Evolutionary conservation across 768 basidiomycete genomes (phyloP).

Genomic region (Crepidotus variabilis): DNA sequence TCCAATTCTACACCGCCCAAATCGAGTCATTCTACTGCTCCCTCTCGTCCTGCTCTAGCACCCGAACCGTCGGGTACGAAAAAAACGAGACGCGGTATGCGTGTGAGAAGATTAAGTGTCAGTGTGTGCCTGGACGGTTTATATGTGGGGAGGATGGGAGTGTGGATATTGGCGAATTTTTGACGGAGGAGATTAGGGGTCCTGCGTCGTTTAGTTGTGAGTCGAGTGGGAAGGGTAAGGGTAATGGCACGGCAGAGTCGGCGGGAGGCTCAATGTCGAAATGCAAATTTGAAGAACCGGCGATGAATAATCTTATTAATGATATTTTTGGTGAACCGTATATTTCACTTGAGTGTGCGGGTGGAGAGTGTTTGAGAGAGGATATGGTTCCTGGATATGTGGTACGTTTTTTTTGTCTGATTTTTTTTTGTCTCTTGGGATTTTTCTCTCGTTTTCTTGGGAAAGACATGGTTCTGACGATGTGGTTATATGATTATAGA

Average conservation of each 20-base stretch:
- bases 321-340: slow-evolving; percentile 90
- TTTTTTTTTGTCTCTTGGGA: background rate
- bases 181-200: slow-evolving; percentile 85
- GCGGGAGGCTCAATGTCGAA: background rate
- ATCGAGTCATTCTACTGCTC: slow-evolving; percentile 96
- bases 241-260: background rate
- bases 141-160: slow-evolving; percentile 95
- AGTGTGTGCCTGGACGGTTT: slow-evolving; percentile 91
- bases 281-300: slow-evolving; percentile 92
- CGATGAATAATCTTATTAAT: slow-evolving; percentile 94
- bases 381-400: slow-evolving; percentile 72
- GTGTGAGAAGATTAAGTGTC: slow-evolving; percentile 84
- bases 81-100: slow-evolving; percentile 69
- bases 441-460: background rate
- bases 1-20: slow-evolving; percentile 98
- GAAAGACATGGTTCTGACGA: no score
- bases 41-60: slow-evolving; percentile 64
- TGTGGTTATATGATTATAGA: slow-evolving; percentile 30
- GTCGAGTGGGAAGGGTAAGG: slow-evolving; percentile 15
- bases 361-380: slow-evolving; percentile 85
- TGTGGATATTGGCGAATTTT: slow-evolving; percentile 95
- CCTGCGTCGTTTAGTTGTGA: slow-evolving; percentile 85
- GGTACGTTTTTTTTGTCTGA: slow-evolving; percentile 7
- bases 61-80: slow-evolving; percentile 47
- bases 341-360: slow-evolving; percentile 80